phyloP scores from a whole-genome alignment of 345 rosid species.

The Eucalyptus grandis region DNA sequence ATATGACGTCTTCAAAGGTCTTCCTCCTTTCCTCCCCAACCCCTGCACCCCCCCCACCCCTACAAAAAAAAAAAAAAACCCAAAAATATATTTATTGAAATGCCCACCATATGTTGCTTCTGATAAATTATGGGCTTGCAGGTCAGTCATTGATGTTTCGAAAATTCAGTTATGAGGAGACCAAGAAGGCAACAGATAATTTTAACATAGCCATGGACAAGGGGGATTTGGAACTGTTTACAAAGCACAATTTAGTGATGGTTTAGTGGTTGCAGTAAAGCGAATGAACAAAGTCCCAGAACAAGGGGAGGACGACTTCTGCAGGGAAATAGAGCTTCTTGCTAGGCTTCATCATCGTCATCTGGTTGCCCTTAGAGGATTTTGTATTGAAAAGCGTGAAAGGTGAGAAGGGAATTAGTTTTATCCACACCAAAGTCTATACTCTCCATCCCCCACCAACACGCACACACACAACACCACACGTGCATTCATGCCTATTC shows the following conservation, averaged over 20 bases:
- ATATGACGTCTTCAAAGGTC: conserved; percentile 33
- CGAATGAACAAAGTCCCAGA: conserved; percentile 64
- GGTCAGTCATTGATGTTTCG: conserved; percentile 52
- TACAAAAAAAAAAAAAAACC: too few relatives aligned
- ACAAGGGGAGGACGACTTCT: conserved; percentile 80
- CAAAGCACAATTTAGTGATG: conserved; percentile 67
- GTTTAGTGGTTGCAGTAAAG: conserved; percentile 65
- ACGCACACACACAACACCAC: neutral
- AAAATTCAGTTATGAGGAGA: conserved; percentile 75
- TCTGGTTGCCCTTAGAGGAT: conserved; percentile 86
- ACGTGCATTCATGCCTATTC: neutral
- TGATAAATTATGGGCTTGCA: conserved; percentile 5
- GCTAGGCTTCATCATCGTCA: conserved; percentile 95
- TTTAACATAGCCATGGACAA: conserved; percentile 55
- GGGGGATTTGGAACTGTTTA: conserved; percentile 94
- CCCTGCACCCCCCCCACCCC: neutral
- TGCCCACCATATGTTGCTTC: neutral
- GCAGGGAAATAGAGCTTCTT: conserved; percentile 91
- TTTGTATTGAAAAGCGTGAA: conserved; percentile 57
- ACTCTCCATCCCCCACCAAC: neutral
- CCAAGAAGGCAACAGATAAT: conserved; percentile 67
- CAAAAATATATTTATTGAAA: neutral
- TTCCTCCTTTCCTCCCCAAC: neutral
- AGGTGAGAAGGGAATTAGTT: conserved; percentile 22
- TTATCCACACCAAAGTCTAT: neutral